Conservation (phyloP, 73 alveolate genomes). For the Effrenium voratum region DNA sequence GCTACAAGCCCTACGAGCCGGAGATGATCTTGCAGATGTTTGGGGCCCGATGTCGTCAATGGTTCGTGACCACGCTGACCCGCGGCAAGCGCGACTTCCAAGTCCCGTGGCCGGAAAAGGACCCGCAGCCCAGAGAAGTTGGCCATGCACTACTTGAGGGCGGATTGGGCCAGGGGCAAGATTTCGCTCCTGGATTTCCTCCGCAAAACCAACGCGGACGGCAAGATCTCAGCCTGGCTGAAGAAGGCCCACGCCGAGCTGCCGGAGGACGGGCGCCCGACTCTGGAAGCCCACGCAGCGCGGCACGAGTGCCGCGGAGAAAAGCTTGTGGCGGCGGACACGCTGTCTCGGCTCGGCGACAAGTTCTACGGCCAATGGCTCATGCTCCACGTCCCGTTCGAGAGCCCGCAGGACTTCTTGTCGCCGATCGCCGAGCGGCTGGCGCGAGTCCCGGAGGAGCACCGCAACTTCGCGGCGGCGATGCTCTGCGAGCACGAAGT, state of each 20-base stretch:
- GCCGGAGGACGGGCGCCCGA: no score
- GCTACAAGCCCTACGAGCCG: conserved; percentile 17
- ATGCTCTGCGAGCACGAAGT: conserved; percentile 25
- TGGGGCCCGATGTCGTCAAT: conserved; percentile 42
- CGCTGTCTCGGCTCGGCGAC: conserved; percentile 3
- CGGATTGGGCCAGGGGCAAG: background rate
- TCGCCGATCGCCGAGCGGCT: background rate
- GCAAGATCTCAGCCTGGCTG: background rate
- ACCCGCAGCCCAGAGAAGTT: background rate
- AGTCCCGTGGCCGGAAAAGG: conserved; percentile 43
- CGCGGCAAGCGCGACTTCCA: conserved; percentile 52
- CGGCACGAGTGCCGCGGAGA: background rate
- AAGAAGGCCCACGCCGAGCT: background rate
- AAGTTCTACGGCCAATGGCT: conserved; percentile 53
- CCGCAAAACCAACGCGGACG: background rate
- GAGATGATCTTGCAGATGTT: conserved; percentile 44
- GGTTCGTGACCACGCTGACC: conserved; percentile 27
- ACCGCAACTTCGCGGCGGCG: conserved; percentile 57
- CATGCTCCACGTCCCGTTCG: conserved; percentile 59
- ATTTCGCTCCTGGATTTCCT: conserved; percentile 30
- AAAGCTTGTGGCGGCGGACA: conserved; percentile 49
- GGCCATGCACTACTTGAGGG: conserved; percentile 13
- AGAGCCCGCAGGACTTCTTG: background rate
- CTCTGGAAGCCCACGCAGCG: background rate
- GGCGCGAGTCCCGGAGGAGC: background rate